phyloP scores from a whole-genome alignment of 768 basidiomycete genomes.

The Leccinum aurantiacum region DNA sequence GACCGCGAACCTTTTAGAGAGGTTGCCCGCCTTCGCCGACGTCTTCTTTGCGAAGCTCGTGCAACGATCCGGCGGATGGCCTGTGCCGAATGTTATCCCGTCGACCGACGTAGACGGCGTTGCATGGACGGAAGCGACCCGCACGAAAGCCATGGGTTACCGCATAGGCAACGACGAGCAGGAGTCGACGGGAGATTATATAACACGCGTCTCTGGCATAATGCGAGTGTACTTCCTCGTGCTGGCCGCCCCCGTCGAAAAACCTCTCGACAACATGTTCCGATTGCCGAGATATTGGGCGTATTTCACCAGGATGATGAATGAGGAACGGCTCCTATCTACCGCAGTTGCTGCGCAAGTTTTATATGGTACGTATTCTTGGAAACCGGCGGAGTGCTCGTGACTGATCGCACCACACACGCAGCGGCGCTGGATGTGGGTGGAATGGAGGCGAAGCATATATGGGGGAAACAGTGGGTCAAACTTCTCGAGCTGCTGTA shows the following conservation, averaged over 20 bases:
- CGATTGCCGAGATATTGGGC: constrained; percentile 67
- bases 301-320: constrained; percentile 66
- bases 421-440: constrained; percentile 72
- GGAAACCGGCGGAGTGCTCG: neutral
- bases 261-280: constrained; percentile 45
- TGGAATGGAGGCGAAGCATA: constrained; percentile 54
- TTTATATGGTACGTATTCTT: constrained; percentile 51
- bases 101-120: constrained; percentile 48
- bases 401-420: constrained; percentile 30
- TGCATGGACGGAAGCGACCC: constrained; percentile 43
- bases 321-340: constrained; percentile 49
- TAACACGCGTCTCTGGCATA: constrained; percentile 68
- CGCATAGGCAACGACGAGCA: constrained; percentile 42
- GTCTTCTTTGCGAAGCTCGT: constrained; percentile 84
- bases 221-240: constrained; percentile 88
- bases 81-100: constrained; percentile 65
- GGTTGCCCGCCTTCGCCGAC: constrained; percentile 56
- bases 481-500: constrained; percentile 70
- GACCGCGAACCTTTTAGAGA: constrained; percentile 62
- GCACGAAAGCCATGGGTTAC: constrained; percentile 57
- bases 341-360: constrained; percentile 64
- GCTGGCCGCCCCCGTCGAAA: constrained; percentile 44
- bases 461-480: constrained; percentile 81
- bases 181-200: constrained; percentile 63
- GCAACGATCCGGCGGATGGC: constrained; percentile 88